A percentile compares a stretch with the other conserved stretches of the same genome.
These are phyloP conservation scores for Kazachstania sp. DNA, from an alignment of 1,139 yeast genomes.

Conservation along the genomic window DNA sequence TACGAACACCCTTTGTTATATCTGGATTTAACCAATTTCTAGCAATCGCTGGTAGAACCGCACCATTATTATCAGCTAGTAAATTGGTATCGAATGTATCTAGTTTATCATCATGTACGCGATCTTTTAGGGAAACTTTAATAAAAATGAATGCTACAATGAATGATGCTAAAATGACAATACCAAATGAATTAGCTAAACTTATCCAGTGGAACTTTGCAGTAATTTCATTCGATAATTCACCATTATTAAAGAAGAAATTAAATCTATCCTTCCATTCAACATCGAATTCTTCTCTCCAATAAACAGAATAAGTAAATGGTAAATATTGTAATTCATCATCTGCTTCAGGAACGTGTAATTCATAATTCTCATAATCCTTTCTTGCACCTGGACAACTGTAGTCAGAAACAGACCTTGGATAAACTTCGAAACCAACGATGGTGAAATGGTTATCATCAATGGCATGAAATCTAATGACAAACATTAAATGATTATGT, in stretches of 20 bases:
- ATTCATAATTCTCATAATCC: constrained; percentile 46
- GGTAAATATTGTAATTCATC: constrained; percentile 43
- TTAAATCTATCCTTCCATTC: constrained; percentile 72
- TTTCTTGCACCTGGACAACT: constrained; percentile 64
- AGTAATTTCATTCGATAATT: constrained; percentile 15
- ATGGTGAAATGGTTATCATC: constrained; percentile 45
- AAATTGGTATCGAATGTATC: background rate
- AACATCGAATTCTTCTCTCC: constrained; percentile 72
- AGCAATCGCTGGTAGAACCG: constrained; percentile 7
- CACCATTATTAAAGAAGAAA: constrained; percentile 54
- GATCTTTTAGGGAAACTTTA: constrained; percentile 7
- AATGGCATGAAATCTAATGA: constrained; percentile 63
- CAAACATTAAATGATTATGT: constrained; percentile 75
- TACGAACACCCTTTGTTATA: constrained; percentile 9
- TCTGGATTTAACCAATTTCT: constrained; percentile 16
- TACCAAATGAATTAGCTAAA: constrained; percentile 21
- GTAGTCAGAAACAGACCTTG: constrained; percentile 63
- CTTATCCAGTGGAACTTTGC: constrained; percentile 25
- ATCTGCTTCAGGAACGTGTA: constrained; percentile 32
- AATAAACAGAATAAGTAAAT: constrained; percentile 77
- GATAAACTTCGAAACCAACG: constrained; percentile 88
- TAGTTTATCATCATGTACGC: constrained; percentile 3
- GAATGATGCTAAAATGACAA: constrained; percentile 17
- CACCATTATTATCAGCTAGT: background rate
- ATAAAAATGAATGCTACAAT: constrained; percentile 16